Percentiles rank a stretch among this genome's conserved stretches.
Conservation (phyloP, 1,284 basidiomycete species). For the Cryptococcus depauperatus region DNA sequence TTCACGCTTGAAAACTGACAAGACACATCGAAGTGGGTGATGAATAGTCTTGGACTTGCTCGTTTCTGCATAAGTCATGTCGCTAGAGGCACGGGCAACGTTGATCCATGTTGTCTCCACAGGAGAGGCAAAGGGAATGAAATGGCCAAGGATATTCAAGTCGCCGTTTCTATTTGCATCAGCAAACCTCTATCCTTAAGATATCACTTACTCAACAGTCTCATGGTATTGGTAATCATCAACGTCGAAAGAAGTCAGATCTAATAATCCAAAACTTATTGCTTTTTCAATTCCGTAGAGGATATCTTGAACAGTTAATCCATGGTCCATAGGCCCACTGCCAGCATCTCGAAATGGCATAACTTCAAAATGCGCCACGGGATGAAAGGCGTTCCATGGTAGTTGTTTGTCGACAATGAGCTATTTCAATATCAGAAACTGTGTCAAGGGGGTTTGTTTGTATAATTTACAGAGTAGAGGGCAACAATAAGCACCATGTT, state of each 20-base stretch:
- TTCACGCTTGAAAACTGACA: constrained; percentile 82
- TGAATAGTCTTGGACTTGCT: constrained; percentile 53
- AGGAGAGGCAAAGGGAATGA: constrained; percentile 94
- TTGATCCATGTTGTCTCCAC: constrained; percentile 48
- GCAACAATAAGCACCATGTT: constrained; percentile 89
- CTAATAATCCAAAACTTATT: constrained; percentile 76
- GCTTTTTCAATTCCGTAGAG: constrained; percentile 95
- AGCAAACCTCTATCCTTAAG: background rate
- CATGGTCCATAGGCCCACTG: constrained; percentile 84
- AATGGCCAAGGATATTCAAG: constrained; percentile 82
- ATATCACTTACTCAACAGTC: constrained; percentile 58
- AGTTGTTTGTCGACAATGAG: constrained; percentile 85
- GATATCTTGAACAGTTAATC: constrained; percentile 67
- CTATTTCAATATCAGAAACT: constrained; percentile 46
- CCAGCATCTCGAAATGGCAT: constrained; percentile 96
- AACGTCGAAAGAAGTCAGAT: constrained; percentile 74
- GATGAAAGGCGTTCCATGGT: constrained; percentile 93
- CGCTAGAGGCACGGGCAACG: constrained; percentile 2
- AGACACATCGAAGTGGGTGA: constrained; percentile 72
- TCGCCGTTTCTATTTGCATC: constrained; percentile 63
- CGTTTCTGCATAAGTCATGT: constrained; percentile 1
- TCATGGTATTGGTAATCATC: constrained; percentile 69
- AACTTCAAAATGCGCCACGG: constrained; percentile 81
- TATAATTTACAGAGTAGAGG: constrained; percentile 57
- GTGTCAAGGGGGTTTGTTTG: constrained; percentile 1